Conservation (phyloP, 768 basidiomycete genomes). For the Lyophyllum shimeji region DNA sequence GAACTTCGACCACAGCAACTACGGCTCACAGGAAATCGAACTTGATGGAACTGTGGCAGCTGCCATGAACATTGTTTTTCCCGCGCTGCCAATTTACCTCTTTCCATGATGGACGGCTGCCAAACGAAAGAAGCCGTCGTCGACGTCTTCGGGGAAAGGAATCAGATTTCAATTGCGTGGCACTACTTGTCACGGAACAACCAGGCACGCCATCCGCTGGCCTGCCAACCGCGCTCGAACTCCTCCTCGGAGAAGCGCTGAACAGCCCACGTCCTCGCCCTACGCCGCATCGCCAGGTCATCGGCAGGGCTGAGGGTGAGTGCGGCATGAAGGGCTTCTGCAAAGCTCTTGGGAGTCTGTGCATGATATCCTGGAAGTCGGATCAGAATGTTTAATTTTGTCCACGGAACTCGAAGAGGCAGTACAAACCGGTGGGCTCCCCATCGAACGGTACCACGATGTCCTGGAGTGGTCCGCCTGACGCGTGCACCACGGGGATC, state of each 20-base stretch:
- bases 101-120: no score
- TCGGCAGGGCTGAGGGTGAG: constrained; percentile 55
- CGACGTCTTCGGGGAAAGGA: not conserved
- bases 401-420: not conserved
- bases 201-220: constrained; percentile 51
- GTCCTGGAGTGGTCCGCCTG: constrained; percentile 88
- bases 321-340: constrained; percentile 61
- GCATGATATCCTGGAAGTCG: constrained; percentile 72
- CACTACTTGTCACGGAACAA: not conserved
- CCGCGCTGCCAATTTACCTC: no score
- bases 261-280: constrained; percentile 72
- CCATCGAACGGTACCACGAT: constrained; percentile 83
- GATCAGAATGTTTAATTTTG: not conserved
- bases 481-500: constrained; percentile 89
- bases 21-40: no score
- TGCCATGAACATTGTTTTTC: no score
- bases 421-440: constrained; percentile 57
- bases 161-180: not conserved
- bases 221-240: constrained; percentile 77
- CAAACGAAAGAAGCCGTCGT: no score
- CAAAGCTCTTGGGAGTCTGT: constrained; percentile 60
- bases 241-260: constrained; percentile 73
- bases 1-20: no score
- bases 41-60: no score
- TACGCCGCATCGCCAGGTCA: constrained; percentile 59